A percentile compares a stretch with the other conserved stretches of the same genome.
Conservation (phyloP, 2,329 filamentous ascomycete genomes). For the Penicillium corylophilum region DNA sequence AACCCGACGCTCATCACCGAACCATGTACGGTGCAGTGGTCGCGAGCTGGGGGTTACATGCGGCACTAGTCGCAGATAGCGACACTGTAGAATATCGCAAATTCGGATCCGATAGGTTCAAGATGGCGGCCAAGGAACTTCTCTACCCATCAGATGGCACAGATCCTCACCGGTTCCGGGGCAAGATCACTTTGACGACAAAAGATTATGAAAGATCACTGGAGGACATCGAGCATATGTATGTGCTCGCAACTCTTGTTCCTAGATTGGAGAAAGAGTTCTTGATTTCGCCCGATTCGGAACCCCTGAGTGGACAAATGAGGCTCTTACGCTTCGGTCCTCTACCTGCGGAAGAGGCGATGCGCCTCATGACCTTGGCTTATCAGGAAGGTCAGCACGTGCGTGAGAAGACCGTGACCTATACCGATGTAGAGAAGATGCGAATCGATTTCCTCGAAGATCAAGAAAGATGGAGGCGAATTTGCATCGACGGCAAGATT, state of each 20-base stretch:
- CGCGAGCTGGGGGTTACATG: constrained; percentile 86
- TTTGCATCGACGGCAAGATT: constrained; percentile 91
- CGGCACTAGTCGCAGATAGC: constrained; percentile 83
- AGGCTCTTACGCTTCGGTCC: constrained; percentile 73
- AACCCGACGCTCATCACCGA: constrained; percentile 30
- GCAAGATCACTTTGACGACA: constrained; percentile 49
- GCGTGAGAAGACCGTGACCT: constrained; percentile 59
- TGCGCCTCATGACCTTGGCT: constrained; percentile 71
- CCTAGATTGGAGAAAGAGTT: constrained; percentile 81
- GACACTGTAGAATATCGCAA: constrained; percentile 79
- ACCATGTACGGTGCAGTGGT: constrained; percentile 73
- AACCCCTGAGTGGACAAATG: constrained; percentile 68
- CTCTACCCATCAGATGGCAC: constrained; percentile 59
- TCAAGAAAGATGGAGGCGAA: constrained; percentile 67
- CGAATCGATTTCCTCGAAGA: constrained; percentile 66
- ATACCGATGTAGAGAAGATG: constrained; percentile 68
- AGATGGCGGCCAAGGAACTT: constrained; percentile 77
- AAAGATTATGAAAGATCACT: constrained; percentile 32
- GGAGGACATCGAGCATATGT: constrained; percentile 60
- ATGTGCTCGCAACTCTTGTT: constrained; percentile 73
- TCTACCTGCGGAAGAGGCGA: constrained; percentile 62
- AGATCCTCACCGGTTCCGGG: constrained; percentile 57
- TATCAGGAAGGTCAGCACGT: constrained; percentile 60
- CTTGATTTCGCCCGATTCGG: constrained; percentile 71
- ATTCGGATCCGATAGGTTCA: constrained; percentile 75